Evolutionary conservation across 441 rosid genomes (phyloP).

Genomic region (Rhodomyrtus psidioides): DNA sequence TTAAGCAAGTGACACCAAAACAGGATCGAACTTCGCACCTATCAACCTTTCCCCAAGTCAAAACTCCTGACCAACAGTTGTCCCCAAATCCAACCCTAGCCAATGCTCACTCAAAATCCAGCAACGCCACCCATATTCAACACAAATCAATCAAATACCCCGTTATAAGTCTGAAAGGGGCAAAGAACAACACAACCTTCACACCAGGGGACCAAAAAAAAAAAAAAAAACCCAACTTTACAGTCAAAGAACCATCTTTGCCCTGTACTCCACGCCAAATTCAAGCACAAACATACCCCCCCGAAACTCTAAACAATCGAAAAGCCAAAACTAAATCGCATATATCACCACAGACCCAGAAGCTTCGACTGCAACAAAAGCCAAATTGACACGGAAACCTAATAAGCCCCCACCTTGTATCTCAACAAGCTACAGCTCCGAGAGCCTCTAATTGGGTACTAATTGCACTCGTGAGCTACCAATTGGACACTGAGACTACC

Average conservation of each 20-base stretch:
- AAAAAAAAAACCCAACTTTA: constrained; percentile 14
- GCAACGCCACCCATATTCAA: not conserved
- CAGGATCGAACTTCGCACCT: not conserved
- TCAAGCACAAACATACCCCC: constrained; percentile 5
- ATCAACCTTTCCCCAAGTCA: not conserved
- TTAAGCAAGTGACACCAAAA: not conserved
- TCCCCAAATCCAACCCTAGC: not conserved
- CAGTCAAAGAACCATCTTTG: constrained; percentile 17
- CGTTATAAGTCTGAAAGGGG: not conserved
- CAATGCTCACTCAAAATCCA: not conserved
- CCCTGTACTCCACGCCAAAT: constrained; percentile 16
- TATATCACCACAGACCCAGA: not conserved
- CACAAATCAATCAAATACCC: constrained; percentile 15
- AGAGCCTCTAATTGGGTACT: not conserved
- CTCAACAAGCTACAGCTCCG: not conserved
- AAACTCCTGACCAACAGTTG: not conserved
- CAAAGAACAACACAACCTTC: constrained; percentile 20
- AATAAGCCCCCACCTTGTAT: not conserved
- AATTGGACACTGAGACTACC: not conserved
- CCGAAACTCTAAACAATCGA: not conserved
- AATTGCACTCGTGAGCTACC: not conserved
- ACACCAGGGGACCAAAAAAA: constrained; percentile 5
- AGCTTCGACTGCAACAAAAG: not conserved
- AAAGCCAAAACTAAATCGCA: not conserved
- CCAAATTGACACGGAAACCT: not conserved